phyloP scores from a whole-genome alignment of 2,329 filamentous ascomycete species.

The Bipolaris oryzae region DNA sequence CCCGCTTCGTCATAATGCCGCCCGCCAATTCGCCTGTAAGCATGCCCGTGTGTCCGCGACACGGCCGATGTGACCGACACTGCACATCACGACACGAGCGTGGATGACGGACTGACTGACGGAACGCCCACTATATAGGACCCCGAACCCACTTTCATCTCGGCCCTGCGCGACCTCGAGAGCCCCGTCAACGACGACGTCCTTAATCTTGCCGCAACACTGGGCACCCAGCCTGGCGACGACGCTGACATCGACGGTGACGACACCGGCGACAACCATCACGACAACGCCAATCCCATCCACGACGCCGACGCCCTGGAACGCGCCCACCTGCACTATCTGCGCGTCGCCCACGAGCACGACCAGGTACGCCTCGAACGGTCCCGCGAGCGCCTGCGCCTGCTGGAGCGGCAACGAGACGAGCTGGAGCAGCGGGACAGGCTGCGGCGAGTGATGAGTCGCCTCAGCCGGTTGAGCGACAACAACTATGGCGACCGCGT shows the following conservation, averaged over 20 bases:
- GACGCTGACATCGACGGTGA: conserved; percentile 46
- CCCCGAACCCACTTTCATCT: conserved; percentile 52
- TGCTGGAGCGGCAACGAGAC: conserved; percentile 42
- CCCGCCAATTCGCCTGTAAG: conserved; percentile 44
- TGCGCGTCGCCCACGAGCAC: conserved; percentile 52
- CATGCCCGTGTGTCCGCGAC: conserved; percentile 2
- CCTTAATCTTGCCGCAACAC: conserved; percentile 58
- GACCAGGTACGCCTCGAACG: conserved; percentile 26
- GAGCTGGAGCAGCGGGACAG: conserved; percentile 50
- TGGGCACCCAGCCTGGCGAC: conserved; percentile 47
- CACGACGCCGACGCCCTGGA: conserved; percentile 41
- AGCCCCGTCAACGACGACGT: conserved; percentile 52
- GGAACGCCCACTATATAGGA: conserved; percentile 30
- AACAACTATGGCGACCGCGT: conserved; percentile 59
- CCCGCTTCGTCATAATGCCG: conserved; percentile 37
- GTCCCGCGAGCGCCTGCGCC: conserved; percentile 35
- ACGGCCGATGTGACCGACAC: neutral
- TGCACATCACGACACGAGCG: conserved; percentile 4
- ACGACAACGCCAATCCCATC: neutral
- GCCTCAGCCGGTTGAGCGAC: conserved; percentile 53
- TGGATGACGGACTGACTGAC: conserved; percentile 36
- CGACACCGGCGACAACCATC: neutral
- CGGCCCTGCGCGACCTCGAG: conserved; percentile 54
- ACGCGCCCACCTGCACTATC: conserved; percentile 28
- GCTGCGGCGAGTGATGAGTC: conserved; percentile 54